These are phyloP conservation scores for Graphilbum fragrans DNA, from an alignment of 2,329 filamentous ascomycete species.

Conservation along the genomic window DNA sequence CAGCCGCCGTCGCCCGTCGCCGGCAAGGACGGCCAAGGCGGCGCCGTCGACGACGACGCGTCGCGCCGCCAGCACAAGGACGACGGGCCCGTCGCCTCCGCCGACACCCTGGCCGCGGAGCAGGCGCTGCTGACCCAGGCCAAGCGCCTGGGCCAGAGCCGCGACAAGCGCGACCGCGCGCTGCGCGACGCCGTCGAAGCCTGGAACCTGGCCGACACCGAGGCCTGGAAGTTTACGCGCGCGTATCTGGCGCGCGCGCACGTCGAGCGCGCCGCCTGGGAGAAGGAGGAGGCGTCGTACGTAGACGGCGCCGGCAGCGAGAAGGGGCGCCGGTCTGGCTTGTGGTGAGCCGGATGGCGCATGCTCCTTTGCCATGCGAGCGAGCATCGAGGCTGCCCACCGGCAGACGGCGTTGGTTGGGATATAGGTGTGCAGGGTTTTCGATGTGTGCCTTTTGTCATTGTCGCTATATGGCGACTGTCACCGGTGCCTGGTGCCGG, in stretches of 20 bases:
- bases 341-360: too few species aligned
- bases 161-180: slow-evolving; percentile 8
- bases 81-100: slow-evolving; percentile 36
- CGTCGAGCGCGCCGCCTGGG: slow-evolving; percentile 56
- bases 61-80: slow-evolving; percentile 12
- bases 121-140: slow-evolving; percentile 34
- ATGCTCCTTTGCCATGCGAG: too few species aligned
- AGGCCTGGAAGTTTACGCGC: slow-evolving; percentile 64
- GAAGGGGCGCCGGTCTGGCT: slow-evolving; percentile 19
- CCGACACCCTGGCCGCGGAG: slow-evolving; percentile 43
- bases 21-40: neutral
- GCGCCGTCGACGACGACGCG: slow-evolving; percentile 22
- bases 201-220: slow-evolving; percentile 61
- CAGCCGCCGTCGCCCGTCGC: slow-evolving; percentile 29
- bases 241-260: slow-evolving; percentile 52
- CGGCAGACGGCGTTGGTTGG: too few species aligned
- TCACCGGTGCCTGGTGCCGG: too few species aligned
- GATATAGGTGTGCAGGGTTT: too few species aligned
- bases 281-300: slow-evolving; percentile 55
- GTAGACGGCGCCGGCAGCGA: slow-evolving; percentile 47
- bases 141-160: slow-evolving; percentile 25
- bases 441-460: too few species aligned
- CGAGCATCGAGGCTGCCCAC: too few species aligned
- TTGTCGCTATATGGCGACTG: too few species aligned
- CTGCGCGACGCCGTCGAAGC: slow-evolving; percentile 46